Base-by-base conservation (phyloP, 331 rosid genomes). In the Arachis monticola region DNA sequence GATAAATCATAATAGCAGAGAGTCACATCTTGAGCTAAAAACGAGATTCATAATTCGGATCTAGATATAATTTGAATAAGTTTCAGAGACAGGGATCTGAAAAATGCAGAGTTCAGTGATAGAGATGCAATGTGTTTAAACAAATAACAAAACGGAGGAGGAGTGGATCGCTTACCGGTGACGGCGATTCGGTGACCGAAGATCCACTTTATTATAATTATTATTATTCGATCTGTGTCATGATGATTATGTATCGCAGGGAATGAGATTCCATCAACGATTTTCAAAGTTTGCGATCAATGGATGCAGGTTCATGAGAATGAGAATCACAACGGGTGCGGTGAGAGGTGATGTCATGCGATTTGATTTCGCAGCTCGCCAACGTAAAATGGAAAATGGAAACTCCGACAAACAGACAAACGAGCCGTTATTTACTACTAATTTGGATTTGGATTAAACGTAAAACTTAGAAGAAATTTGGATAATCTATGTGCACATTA, bases 101-200 rank as follows among this genome's bases (percentile, higher is more conserved):
- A 68, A 68, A 73, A 59, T 35, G 52, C 60, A 77, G 64, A 35
- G 2, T 57, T 58, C 70, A 50, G 7, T 1, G 27, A 63, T 7
- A 13, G 8, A 44, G 8, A 5, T 58, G 60, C 51, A 4, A 67
- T 7, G 35, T 12, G 45, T 52, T 57, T 6, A 56, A 53, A 53
- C 59, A 53, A 53, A 53, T 1, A 13, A 53, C 5, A 63, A 72
- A 60, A 80, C 6, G 68, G 31, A 51, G 44, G 22, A 66, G 10
- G 44, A 50, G 70, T 52, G 65, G 59, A 77, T 82, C 70, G 73
- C 55, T 82, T 67, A 82, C 85, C 61, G 70, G 60, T 12, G 75
- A 61, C 61, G 66, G 60, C 8, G 75, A 61, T 53, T 70, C 61
- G 76, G 72, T 44, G 76, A n/a, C 10, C 30, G 79, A n/a, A 5